Percentiles rank a stretch among this genome's conserved stretches.
These are phyloP conservation scores for Tolypocladium ovalisporum DNA, from an alignment of 2,329 filamentous ascomycete species.

Conservation along the genomic window DNA sequence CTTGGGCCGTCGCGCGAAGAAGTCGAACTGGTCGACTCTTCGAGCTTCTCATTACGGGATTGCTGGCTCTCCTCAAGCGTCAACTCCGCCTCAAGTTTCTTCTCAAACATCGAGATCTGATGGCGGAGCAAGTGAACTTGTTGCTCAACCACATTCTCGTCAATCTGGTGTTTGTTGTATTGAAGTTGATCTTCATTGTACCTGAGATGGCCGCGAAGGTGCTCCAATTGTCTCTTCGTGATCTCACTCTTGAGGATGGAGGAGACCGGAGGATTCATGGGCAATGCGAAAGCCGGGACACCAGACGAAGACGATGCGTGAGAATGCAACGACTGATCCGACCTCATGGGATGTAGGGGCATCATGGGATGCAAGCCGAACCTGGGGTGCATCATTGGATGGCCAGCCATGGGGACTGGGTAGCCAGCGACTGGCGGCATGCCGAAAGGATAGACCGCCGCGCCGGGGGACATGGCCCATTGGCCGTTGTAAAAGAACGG, in stretches of 20 bases:
- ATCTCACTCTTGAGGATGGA: slow-evolving; percentile 52
- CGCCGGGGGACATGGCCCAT: slow-evolving; percentile 24
- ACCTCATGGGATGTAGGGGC: slow-evolving; percentile 7
- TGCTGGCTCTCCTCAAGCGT: slow-evolving; percentile 33
- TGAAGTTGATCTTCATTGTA: slow-evolving; percentile 47
- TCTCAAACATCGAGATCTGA: slow-evolving; percentile 40
- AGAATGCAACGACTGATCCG: slow-evolving; percentile 7
- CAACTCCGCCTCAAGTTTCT: slow-evolving; percentile 30
- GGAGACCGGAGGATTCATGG: slow-evolving; percentile 35
- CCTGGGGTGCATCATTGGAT: slow-evolving; percentile 9
- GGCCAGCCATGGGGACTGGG: slow-evolving; percentile 13
- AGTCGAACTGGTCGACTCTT: slow-evolving; percentile 8
- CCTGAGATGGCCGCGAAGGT: slow-evolving; percentile 40
- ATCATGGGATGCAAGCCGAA: slow-evolving; percentile 12
- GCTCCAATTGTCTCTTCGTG: slow-evolving; percentile 45
- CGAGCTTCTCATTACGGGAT: slow-evolving; percentile 20
- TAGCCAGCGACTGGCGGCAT: slow-evolving; percentile 18
- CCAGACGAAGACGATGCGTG: slow-evolving; percentile 8
- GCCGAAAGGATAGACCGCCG: slow-evolving; percentile 14
- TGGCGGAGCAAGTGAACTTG: slow-evolving; percentile 29
- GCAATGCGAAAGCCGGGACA: neutral
- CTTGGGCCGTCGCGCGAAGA: slow-evolving; percentile 6
- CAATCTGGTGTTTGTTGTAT: slow-evolving; percentile 53
- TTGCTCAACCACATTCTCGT: slow-evolving; percentile 38
- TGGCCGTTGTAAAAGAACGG: slow-evolving; percentile 35